These are phyloP conservation scores for Perkinsela sp. DNA, from an alignment of 208 protist species.

Conservation along the genomic window DNA sequence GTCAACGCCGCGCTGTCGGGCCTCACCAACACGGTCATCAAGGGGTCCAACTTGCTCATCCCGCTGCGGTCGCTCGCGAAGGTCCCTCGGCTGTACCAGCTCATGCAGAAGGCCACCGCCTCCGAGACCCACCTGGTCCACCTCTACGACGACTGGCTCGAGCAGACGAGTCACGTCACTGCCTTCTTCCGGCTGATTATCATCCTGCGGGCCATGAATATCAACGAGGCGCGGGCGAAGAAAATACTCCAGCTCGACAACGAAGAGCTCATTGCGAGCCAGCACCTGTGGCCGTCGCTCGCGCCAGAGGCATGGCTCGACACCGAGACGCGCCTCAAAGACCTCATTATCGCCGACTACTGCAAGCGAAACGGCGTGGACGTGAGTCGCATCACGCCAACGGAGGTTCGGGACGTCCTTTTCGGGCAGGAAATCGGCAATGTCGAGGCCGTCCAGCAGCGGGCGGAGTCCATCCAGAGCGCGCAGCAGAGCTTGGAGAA, in stretches of 20 bases:
- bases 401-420: constrained; percentile 99
- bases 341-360: constrained; percentile 98
- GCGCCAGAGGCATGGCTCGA: constrained; percentile 94
- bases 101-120: constrained; percentile 95
- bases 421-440: constrained; percentile 96
- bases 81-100: constrained; percentile 94
- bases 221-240: constrained; percentile 84
- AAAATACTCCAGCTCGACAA: constrained; percentile 88
- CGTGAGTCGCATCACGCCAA: constrained; percentile 91
- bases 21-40: constrained; percentile 99
- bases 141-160: constrained; percentile 99
- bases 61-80: constrained; percentile 93
- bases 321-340: constrained; percentile 90
- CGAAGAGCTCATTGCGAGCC: constrained; percentile 68
- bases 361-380: constrained; percentile 98
- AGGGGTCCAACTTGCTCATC: constrained; percentile 94
- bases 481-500: constrained; percentile 39
- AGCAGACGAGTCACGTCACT: constrained; percentile 87
- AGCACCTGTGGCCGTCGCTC: constrained; percentile 98
- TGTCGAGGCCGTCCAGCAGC: constrained; percentile 87
- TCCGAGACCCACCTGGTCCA: constrained; percentile 94
- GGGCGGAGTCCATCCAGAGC: constrained; percentile 92
- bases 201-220: constrained; percentile 89
- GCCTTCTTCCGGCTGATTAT: constrained; percentile 97
- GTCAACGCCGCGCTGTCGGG: constrained; percentile 19